Conservation (phyloP, 352 stramenopile genomes). For the Thalassiosira livingstoniorum region DNA sequence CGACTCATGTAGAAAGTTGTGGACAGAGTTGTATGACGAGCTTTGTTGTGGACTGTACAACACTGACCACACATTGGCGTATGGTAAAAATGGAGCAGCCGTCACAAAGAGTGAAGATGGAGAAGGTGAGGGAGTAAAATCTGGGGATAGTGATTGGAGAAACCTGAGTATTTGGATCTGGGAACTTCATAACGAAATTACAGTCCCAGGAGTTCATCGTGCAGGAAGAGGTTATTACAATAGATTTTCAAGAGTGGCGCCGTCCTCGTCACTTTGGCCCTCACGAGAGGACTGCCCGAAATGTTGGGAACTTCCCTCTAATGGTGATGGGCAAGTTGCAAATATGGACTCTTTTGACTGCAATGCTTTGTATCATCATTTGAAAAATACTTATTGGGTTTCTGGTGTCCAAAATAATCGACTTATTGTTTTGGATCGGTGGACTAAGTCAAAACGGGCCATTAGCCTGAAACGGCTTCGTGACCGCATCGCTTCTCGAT, state of each 20-base stretch:
- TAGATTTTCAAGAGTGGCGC: constrained; percentile 18
- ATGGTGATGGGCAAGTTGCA: neutral
- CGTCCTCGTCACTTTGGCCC: constrained; percentile 40
- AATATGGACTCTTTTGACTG: constrained; percentile 46
- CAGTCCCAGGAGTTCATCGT: constrained; percentile 23
- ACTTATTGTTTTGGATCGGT: constrained; percentile 51
- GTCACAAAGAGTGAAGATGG: constrained; percentile 37
- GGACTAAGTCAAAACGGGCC: constrained; percentile 44
- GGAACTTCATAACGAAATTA: constrained; percentile 60
- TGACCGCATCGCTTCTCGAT: constrained; percentile 36
- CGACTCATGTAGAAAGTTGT: constrained; percentile 66
- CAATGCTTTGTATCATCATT: constrained; percentile 43
- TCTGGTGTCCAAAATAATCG: constrained; percentile 53
- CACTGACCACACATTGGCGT: constrained; percentile 52
- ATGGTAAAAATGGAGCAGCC: constrained; percentile 42
- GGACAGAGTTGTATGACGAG: constrained; percentile 72
- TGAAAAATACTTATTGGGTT: constrained; percentile 56
- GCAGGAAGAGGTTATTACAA: constrained; percentile 33
- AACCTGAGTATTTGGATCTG: constrained; percentile 52
- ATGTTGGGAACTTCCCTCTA: constrained; percentile 36
- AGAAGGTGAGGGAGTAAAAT: constrained; percentile 46
- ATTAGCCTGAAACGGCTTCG: constrained; percentile 45
- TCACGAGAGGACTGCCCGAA: constrained; percentile 45
- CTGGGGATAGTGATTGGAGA: constrained; percentile 51
- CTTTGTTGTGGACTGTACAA: constrained; percentile 27